A percentile compares a stretch with the other conserved stretches of the same genome.
Evolutionary conservation across 75 land plant genomes (phyloP).

Genomic region (Chamaecyparis obtusa): DNA sequence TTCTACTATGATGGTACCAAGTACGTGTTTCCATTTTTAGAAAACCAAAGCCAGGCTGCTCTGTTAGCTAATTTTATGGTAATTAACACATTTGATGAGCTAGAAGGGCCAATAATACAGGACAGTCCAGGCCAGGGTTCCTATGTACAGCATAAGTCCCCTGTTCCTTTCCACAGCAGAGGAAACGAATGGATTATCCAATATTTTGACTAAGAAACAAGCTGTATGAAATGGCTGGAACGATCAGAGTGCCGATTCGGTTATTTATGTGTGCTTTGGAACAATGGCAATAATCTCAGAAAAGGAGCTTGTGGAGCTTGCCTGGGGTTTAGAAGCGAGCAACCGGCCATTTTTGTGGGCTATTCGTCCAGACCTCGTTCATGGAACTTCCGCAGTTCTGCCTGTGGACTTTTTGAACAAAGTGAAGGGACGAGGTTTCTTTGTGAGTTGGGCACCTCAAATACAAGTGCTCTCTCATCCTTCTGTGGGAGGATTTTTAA

Average conservation of each 20-base stretch:
- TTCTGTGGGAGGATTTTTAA: background rate
- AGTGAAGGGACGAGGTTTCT: background rate
- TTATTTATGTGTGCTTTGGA: constrained; percentile 20
- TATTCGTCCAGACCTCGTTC: constrained; percentile 5
- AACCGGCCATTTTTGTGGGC: background rate
- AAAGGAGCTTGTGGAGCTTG: too few species aligned
- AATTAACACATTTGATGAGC: background rate
- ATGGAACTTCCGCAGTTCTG: background rate
- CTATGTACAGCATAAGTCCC: too few species aligned
- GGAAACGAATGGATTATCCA: background rate
- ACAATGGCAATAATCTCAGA: background rate
- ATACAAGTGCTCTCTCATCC: constrained; percentile 11
- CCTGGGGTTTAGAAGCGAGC: too few species aligned
- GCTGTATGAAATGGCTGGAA: background rate
- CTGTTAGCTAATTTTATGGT: background rate
- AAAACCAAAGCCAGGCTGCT: too few species aligned
- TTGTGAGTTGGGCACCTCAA: constrained; percentile 23
- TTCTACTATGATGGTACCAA: constrained; percentile 23
- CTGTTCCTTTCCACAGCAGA: background rate
- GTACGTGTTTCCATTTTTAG: background rate
- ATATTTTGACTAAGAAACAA: too few species aligned
- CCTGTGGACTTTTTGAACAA: too few species aligned
- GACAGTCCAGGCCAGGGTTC: too few species aligned
- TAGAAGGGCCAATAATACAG: background rate
- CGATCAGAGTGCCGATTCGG: background rate